Base-by-base conservation (phyloP, 1,284 basidiomycete genomes). In the Stygiomarasmius scandens region DNA sequence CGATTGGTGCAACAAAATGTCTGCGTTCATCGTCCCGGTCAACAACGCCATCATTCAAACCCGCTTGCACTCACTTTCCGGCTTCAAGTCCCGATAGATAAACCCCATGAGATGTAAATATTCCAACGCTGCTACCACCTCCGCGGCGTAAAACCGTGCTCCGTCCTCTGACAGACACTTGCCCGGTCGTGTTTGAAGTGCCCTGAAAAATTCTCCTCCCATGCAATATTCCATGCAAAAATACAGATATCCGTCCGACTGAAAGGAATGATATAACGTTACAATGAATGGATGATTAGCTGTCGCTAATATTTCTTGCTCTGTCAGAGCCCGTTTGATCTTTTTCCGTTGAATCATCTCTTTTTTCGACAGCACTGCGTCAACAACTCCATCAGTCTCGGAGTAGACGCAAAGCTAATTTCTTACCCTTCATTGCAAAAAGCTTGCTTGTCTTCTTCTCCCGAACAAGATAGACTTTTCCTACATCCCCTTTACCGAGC, bases 221-320 rank as follows among this genome's bases (percentile, higher is more conserved):
- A 97, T 96, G 77, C 97, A 99, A 76, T 98, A 99, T 74, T 96
- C 95, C 89, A 97, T 96, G 76, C 95, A 97, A 73, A 97, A 96
- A 75, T 97, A 98, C 29, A 98, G 84, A 74, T 96, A 96, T 61
- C 93, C 91, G 65, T 95, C 92, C n/a, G 94, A 96, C 74, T 98
- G 96, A 81, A 98, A 98, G 11, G 95, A 96, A 75, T 98, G 95
- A 77, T 96, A 92, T 38, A 98, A 84, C 19, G 95, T 98, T 67
- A 98, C 95, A 72, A 98, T 98, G 80, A 98, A 98, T 0, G 95
- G 95, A 73, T 98, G 96, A 70, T 98, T 98, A 29, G 95, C 92
- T 20, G 93, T 95, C 1, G 95, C 94, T 25, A 98, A 82, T 64
- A 98, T 98, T 74, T 97, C 96, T 77, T 97, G 95, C 75, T 98